Percentiles rank a stretch among this genome's conserved stretches.
These are phyloP conservation scores for Pestalotiopsis sp. DNA, from an alignment of 2,329 filamentous ascomycete genomes.

Conservation along the genomic window DNA sequence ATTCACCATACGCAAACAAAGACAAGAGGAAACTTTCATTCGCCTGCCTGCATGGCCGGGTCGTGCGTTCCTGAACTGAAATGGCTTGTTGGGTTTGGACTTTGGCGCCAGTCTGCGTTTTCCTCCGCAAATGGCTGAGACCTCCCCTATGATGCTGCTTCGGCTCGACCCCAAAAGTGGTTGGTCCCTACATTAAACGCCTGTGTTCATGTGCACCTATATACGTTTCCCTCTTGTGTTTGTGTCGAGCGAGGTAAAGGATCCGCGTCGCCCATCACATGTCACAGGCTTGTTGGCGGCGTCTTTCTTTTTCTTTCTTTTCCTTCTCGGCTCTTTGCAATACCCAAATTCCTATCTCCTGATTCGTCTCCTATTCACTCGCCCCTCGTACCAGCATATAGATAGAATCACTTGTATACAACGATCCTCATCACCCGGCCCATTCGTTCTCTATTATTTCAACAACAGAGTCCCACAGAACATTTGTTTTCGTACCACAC, in stretches of 20 bases:
- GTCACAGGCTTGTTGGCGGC: background rate
- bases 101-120: background rate
- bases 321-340: background rate
- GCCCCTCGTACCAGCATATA: background rate
- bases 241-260: background rate
- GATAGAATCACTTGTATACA: background rate
- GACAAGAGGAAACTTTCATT: background rate
- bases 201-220: background rate
- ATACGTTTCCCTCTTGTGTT: background rate
- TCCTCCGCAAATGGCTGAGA: background rate
- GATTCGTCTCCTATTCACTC: background rate
- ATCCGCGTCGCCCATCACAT: background rate
- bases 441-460: background rate
- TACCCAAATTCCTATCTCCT: background rate
- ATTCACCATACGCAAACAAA: background rate
- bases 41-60: background rate
- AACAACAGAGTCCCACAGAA: background rate
- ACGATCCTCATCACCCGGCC: background rate
- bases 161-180: background rate
- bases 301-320: slow-evolving; percentile 1
- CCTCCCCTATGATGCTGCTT: background rate
- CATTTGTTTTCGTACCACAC: background rate
- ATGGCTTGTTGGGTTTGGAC: background rate
- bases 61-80: background rate
- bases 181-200: background rate